Conservation (phyloP, 805 yeast genomes). For the Yarrowia osloensis region DNA sequence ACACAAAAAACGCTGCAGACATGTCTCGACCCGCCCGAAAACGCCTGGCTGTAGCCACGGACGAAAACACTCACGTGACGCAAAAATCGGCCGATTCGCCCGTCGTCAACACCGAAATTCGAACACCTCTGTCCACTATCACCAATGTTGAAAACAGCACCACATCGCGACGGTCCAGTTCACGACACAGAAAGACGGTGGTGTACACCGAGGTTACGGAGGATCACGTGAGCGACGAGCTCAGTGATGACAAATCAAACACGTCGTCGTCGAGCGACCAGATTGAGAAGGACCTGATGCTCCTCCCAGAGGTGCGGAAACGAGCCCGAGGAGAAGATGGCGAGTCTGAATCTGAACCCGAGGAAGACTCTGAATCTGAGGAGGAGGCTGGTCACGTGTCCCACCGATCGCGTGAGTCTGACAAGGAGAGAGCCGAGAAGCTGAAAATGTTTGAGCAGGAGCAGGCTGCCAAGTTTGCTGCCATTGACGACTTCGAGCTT, state of each 20-base stretch:
- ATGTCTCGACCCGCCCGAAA: slow-evolving; percentile 21
- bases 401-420: neutral
- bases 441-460: neutral
- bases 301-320: neutral
- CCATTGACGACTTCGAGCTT: slow-evolving; percentile 34
- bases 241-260: neutral
- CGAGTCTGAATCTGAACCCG: neutral
- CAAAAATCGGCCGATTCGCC: neutral
- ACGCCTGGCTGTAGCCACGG: neutral
- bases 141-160: neutral
- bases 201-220: neutral
- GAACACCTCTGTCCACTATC: neutral
- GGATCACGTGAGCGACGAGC: neutral
- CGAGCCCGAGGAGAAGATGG: neutral
- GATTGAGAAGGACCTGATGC: slow-evolving; percentile 11
- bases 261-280: neutral
- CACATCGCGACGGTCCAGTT: neutral
- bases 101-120: neutral
- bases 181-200: neutral
- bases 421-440: neutral
- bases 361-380: neutral
- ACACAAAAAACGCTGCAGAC: neutral
- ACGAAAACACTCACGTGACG: neutral
- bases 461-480: slow-evolving; percentile 33
- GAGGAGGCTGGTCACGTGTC: neutral